These are phyloP conservation scores for Arctium lappa DNA, from an alignment of 129 eudicot species.

Conservation along the genomic window DNA sequence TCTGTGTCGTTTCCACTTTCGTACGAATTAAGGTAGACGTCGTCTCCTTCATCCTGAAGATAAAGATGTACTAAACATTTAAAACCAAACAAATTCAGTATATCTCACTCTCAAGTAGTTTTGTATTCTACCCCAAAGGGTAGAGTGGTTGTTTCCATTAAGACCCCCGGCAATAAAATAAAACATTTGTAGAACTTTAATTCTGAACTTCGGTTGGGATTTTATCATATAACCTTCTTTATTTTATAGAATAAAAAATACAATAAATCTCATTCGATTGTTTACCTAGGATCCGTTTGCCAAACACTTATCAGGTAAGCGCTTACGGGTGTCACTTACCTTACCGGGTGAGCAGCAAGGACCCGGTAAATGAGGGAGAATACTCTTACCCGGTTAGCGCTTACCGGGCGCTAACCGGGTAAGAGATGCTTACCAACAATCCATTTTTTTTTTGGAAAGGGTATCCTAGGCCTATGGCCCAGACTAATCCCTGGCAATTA, in stretches of 20 bases:
- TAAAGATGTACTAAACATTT: background rate
- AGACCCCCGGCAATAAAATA: background rate
- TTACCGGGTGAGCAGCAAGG: too few relatives aligned
- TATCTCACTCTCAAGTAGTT: background rate
- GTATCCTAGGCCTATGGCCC: too few relatives aligned
- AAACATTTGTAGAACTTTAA: background rate
- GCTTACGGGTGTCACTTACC: too few relatives aligned
- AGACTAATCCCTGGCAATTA: too few relatives aligned
- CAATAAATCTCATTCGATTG: background rate
- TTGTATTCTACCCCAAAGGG: too few relatives aligned
- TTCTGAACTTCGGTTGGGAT: background rate
- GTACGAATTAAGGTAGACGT: slow-evolving; percentile 37
- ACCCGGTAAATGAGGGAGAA: too few relatives aligned
- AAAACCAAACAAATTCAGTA: background rate
- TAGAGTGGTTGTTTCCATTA: too few relatives aligned
- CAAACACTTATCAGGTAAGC: too few relatives aligned
- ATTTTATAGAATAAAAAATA: background rate
- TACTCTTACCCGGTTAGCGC: too few relatives aligned
- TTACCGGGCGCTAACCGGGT: too few relatives aligned
- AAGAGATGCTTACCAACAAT: background rate
- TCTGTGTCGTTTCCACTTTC: slow-evolving; percentile 39
- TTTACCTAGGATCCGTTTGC: too few relatives aligned
- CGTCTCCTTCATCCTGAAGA: slow-evolving; percentile 58
- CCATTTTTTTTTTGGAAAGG: background rate
- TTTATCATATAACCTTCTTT: background rate